These are phyloP conservation scores for Arthrobotrys pseudoclavata DNA, from an alignment of 2,329 filamentous ascomycete genomes.

Conservation along the genomic window DNA sequence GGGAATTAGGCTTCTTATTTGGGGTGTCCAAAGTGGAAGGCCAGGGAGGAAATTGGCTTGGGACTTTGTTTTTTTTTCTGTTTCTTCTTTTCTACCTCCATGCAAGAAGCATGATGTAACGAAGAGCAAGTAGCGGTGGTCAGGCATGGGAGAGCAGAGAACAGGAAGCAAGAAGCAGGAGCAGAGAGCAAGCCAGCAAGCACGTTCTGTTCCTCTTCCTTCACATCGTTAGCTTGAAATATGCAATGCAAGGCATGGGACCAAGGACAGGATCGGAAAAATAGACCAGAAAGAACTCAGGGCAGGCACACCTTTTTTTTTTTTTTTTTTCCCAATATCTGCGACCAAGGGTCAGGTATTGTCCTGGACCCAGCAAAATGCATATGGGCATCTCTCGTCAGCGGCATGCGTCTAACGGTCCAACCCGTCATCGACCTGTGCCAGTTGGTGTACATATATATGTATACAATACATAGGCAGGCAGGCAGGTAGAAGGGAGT, in stretches of 20 bases:
- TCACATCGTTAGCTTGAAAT: constrained; percentile 59
- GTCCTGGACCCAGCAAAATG: constrained; percentile 21
- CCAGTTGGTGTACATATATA: constrained; percentile 21
- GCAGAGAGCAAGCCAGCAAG: constrained; percentile 49
- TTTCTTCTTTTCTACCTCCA: constrained; percentile 9
- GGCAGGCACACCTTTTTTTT: constrained; percentile 42
- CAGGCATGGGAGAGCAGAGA: constrained; percentile 1
- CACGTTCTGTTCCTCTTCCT: constrained; percentile 56
- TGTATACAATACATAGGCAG: neutral
- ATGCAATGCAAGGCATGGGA: constrained; percentile 58
- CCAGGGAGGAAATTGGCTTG: constrained; percentile 47
- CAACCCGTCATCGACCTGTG: constrained; percentile 14
- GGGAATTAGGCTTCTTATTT: constrained; percentile 60
- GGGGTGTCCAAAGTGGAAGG: constrained; percentile 59
- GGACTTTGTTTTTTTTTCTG: constrained; percentile 3
- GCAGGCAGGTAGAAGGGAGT: neutral
- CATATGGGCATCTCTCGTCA: constrained; percentile 20
- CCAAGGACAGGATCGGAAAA: constrained; percentile 54
- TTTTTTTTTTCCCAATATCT: constrained; percentile 43
- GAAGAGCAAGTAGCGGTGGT: constrained; percentile 8
- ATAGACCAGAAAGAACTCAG: constrained; percentile 52
- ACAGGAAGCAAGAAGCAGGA: neutral
- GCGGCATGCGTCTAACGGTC: constrained; percentile 25
- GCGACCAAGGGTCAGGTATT: constrained; percentile 31
- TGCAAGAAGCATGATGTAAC: constrained; percentile 6